A percentile compares a stretch with the other conserved stretches of the same genome.
Conservation (phyloP, 257 asterid species). For the Haberlea rhodopensis region DNA sequence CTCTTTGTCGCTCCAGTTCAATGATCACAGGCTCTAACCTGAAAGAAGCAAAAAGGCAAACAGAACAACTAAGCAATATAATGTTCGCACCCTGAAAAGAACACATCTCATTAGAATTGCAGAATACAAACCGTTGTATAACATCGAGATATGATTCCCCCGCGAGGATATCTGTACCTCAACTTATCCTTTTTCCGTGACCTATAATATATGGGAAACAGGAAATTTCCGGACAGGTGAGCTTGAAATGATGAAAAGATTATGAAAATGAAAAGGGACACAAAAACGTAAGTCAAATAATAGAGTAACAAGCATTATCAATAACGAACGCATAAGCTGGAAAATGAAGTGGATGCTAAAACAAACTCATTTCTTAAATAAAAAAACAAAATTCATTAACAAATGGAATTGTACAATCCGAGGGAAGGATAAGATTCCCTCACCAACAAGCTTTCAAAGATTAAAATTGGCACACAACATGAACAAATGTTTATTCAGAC, state of each 20-base stretch:
- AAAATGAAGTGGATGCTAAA: constrained; percentile 1
- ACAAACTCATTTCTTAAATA: neutral
- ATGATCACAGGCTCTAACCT: constrained; percentile 98
- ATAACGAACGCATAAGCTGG: constrained; percentile 1
- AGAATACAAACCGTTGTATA: constrained; percentile 78
- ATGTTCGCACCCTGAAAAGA: constrained; percentile 20
- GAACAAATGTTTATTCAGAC: too few relatives aligned
- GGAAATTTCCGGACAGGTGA: constrained; percentile 23
- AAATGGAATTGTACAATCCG: neutral
- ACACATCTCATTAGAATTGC: constrained; percentile 6
- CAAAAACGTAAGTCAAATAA: neutral
- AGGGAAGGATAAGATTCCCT: too few relatives aligned
- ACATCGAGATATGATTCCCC: constrained; percentile 98
- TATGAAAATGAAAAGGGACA: too few relatives aligned
- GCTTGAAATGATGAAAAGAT: neutral
- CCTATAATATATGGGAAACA: constrained; percentile 37
- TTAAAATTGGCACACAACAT: too few relatives aligned
- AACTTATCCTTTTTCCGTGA: constrained; percentile 94
- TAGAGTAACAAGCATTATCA: too few relatives aligned
- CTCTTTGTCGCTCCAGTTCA: constrained; percentile 96
- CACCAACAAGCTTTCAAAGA: too few relatives aligned
- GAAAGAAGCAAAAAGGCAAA: constrained; percentile 27
- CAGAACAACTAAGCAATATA: constrained; percentile 13
- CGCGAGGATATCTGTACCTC: constrained; percentile 97
- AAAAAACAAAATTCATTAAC: neutral